Base-by-base conservation (phyloP, 495 filamentous ascomycete species). In the Xanthoparmelia taractica region DNA sequence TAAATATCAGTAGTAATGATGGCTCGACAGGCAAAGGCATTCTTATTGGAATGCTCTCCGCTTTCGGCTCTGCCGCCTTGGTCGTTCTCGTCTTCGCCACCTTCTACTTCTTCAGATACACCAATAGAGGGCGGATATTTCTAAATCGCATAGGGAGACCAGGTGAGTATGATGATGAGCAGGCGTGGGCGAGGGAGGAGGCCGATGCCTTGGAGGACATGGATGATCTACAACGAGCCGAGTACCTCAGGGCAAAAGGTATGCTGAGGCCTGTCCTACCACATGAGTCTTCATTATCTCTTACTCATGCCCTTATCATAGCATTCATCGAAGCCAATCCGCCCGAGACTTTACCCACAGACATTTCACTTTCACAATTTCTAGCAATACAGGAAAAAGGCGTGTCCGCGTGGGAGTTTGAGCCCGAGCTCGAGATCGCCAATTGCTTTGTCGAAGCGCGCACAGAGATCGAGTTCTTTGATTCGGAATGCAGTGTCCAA, bases 301-400 rank as follows among this genome's bases (percentile, higher is more conserved):
- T 63, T 63, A 48, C 65, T 74, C 55, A 71, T 36, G 50, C 63
- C 29, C 48, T 62, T 45, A 54, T 17, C 57, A 57, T 71, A 98
- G 94, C 92, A 20, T 98, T 96, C 70, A 83, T 96, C 65, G 87
- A 94, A 78, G 90, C 87, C 40, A 96, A 98, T 71, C 95, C 95
- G 2, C 91, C 94, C 67, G 94, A 97, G 73, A 97, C 95, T 1
- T 77, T 90, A 65, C 91, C 92, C 69, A 98, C 94, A 65, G 94
- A 98, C 69, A 98, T 98, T 63, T 97, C 94, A 34, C 76, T 98
- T 63, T 97, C 95, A 47, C 94, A 98, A 73, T 97, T 96, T 70
- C 80, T 98, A 55, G 94, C 95, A 34, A 98, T 98, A 67, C 94
- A 98, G 77, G 94, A 98, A 74, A 98, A 98, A 73, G 94, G 94